These are phyloP conservation scores for Cyclotella distinguenda DNA, from an alignment of 108 stramenopile genomes.

Conservation along the genomic window DNA sequence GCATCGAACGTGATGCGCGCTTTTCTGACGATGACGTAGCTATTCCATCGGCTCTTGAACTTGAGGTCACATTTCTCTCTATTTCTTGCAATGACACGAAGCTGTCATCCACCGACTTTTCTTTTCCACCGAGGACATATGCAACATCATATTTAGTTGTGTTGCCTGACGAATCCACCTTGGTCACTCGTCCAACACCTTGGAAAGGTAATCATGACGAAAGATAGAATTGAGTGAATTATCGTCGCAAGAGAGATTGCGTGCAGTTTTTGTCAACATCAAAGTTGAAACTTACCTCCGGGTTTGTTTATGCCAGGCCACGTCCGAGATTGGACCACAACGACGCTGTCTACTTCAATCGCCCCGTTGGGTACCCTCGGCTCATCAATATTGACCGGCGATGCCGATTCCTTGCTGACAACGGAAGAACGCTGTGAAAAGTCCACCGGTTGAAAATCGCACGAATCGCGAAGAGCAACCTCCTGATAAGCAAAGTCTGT, in stretches of 20 bases:
- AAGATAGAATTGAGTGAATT: neutral
- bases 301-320: conserved; percentile 91
- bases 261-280: no score
- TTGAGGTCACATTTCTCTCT: conserved; percentile 11
- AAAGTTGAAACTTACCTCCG: conserved; percentile 53
- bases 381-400: neutral
- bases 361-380: neutral
- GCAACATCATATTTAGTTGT: conserved; percentile 63
- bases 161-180: conserved; percentile 43
- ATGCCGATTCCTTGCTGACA: neutral
- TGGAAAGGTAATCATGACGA: neutral
- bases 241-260: conserved; percentile 14
- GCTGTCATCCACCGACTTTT: conserved; percentile 67
- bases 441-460: neutral
- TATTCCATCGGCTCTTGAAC: conserved; percentile 5
- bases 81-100: conserved; percentile 49
- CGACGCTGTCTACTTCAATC: conserved; percentile 62
- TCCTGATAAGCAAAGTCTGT: neutral
- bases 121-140: conserved; percentile 79
- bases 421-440: conserved; percentile 4
- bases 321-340: conserved; percentile 69
- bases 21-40: conserved; percentile 22
- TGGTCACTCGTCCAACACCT: conserved; percentile 70
- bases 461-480: neutral
- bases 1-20: conserved; percentile 15